Percentiles rank a stretch among this genome's conserved stretches.
phyloP scores from a whole-genome alignment of 495 filamentous ascomycete species.

The Penicillium subrubescens region DNA sequence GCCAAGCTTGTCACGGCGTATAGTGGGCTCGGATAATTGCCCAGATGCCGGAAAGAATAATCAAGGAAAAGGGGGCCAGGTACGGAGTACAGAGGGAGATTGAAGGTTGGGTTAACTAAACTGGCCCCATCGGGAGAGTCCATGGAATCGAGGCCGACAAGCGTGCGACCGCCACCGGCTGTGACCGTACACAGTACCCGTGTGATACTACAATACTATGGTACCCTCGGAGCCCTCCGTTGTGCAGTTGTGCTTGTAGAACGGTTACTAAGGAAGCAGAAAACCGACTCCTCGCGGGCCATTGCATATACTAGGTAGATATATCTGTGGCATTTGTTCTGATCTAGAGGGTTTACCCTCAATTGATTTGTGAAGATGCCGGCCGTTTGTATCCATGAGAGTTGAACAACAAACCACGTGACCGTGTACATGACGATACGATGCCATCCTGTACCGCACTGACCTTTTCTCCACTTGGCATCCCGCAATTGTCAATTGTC shows the following conservation, averaged over 20 bases:
- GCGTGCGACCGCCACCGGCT: constrained; percentile 4
- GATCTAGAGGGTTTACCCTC: too few relatives aligned
- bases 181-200: constrained; percentile 18
- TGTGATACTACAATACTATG: not conserved
- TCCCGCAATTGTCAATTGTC: not conserved
- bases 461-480: not conserved
- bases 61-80: constrained; percentile 4
- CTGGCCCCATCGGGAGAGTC: constrained; percentile 10
- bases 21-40: not conserved
- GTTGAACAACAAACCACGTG: not conserved
- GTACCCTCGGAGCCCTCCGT: constrained; percentile 13
- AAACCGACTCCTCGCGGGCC: not conserved
- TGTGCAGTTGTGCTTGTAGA: not conserved
- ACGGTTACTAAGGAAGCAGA: not conserved
- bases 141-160: constrained; percentile 2
- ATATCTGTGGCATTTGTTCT: not conserved
- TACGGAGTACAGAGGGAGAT: not conserved
- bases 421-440: not conserved
- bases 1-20: not conserved
- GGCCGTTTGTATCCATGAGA: not conserved
- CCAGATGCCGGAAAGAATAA: not conserved
- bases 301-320: not conserved
- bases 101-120: constrained; percentile 5
- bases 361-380: too few relatives aligned
- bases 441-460: not conserved